phyloP scores from a whole-genome alignment of 495 filamentous ascomycete species.

The Stereocaulon alpinum region DNA sequence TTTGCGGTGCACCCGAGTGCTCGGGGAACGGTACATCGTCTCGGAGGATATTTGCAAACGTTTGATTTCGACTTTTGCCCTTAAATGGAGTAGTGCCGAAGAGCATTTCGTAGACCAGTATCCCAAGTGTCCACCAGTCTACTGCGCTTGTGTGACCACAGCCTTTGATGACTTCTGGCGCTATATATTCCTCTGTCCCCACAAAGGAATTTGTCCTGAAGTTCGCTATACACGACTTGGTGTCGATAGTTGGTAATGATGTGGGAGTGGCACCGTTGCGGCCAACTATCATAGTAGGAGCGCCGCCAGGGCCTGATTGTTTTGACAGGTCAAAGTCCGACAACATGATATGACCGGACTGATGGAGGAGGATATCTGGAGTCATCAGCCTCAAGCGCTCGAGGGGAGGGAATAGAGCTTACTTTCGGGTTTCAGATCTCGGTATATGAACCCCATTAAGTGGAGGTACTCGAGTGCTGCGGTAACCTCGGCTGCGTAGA shows the following conservation, averaged over 20 bases:
- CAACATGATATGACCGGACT: constrained; percentile 98
- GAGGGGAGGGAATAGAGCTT: constrained; percentile 15
- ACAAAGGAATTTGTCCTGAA: constrained; percentile 98
- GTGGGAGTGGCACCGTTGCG: constrained; percentile 71
- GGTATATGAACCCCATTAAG: constrained; percentile 98
- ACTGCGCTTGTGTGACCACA: constrained; percentile 97
- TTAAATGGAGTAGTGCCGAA: constrained; percentile 98
- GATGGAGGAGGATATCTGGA: constrained; percentile 89
- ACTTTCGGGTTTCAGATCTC: constrained; percentile 97
- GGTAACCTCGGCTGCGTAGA: constrained; percentile 97
- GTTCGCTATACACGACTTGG: constrained; percentile 95
- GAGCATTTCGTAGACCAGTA: constrained; percentile 98
- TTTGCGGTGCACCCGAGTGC: constrained; percentile 68
- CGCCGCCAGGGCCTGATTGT: constrained; percentile 91
- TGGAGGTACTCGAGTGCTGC: constrained; percentile 95
- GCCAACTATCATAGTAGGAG: constrained; percentile 92
- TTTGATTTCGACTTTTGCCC: constrained; percentile 96
- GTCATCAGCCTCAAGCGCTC: constrained; percentile 17
- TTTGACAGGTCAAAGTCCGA: constrained; percentile 98
- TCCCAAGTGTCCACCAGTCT: constrained; percentile 98
- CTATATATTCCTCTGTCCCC: constrained; percentile 97
- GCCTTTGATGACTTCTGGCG: constrained; percentile 96
- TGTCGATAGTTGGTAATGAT: constrained; percentile 88
- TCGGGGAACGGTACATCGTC: constrained; percentile 95
- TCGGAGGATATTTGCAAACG: constrained; percentile 91